Conservation (phyloP, 768 basidiomycete species). For the Pleurotus citrinopileatus region DNA sequence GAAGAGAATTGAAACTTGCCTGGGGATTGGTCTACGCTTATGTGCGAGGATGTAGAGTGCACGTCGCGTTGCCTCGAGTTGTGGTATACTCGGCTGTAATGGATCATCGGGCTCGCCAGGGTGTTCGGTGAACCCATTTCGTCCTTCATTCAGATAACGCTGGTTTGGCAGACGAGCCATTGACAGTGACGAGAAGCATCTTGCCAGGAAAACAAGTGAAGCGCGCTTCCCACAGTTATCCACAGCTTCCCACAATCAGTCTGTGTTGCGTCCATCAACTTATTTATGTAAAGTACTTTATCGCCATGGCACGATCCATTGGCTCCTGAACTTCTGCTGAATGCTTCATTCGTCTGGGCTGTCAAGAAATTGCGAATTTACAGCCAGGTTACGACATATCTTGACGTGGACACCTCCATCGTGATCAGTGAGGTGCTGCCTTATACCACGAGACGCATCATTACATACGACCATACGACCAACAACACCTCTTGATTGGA, state of each 20-base stretch:
- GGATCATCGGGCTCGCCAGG: background rate
- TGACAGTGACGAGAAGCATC: too few species aligned
- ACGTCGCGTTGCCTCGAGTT: slow-evolving; percentile 21
- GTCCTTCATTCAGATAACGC: slow-evolving; percentile 8
- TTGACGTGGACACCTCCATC: too few species aligned
- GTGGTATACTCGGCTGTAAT: background rate
- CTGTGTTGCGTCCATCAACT: background rate
- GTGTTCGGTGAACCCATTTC: slow-evolving; percentile 13
- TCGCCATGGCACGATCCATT: background rate
- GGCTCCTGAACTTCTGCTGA: background rate
- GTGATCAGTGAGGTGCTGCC: too few species aligned
- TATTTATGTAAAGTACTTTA: background rate
- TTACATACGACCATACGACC: too few species aligned
- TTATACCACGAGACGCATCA: too few species aligned
- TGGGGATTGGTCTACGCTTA: slow-evolving; percentile 35
- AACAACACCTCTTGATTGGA: too few species aligned
- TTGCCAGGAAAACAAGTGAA: too few species aligned
- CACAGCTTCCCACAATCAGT: background rate
- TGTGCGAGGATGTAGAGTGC: slow-evolving; percentile 39
- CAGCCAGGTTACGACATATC: too few species aligned
- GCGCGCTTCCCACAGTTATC: background rate
- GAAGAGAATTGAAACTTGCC: too few species aligned
- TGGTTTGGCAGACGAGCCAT: background rate
- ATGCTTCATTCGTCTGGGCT: background rate
- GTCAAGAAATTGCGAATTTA: background rate